phyloP scores from a whole-genome alignment of 2,329 filamentous ascomycete species.

The Ploettnerulaceae sp. region DNA sequence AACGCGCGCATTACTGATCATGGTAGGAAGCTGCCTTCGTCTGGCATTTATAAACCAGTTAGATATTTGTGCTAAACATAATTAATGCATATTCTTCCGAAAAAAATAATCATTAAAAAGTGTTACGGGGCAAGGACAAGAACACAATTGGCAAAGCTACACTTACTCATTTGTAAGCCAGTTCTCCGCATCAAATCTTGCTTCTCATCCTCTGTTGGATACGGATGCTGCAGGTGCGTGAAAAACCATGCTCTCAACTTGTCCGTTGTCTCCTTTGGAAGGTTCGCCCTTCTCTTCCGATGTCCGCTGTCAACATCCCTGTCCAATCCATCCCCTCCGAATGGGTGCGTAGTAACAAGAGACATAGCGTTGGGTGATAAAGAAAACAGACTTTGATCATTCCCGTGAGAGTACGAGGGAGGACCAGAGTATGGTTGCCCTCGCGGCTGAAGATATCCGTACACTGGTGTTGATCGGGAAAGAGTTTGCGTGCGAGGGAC shows the following conservation, averaged over 20 bases:
- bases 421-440: conserved; percentile 22
- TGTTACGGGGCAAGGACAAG: too few relatives aligned
- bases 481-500: conserved; percentile 12
- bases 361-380: conserved; percentile 9
- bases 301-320: conserved; percentile 21
- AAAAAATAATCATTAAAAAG: too few relatives aligned
- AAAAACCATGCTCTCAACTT: conserved; percentile 76
- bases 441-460: conserved; percentile 23
- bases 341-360: conserved; percentile 7
- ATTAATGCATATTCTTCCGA: too few relatives aligned
- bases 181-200: conserved; percentile 73
- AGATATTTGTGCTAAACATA: too few relatives aligned
- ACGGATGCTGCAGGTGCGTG: conserved; percentile 72
- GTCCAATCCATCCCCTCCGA: conserved; percentile 16
- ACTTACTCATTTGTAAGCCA: conserved; percentile 71
- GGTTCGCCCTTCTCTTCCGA: conserved; percentile 69
- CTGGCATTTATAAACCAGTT: conserved; percentile 81
- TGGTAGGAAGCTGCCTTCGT: conserved; percentile 56
- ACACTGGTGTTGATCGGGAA: conserved; percentile 14
- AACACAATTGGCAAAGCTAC: conserved; percentile 15
- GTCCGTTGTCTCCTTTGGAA: conserved; percentile 86
- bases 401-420: conserved; percentile 8
- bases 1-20: conserved; percentile 48
- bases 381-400: conserved; percentile 28
- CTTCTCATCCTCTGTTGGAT: conserved; percentile 85